phyloP scores from a whole-genome alignment of 305 asterid genomes.

The Caryopteris hybrid region DNA sequence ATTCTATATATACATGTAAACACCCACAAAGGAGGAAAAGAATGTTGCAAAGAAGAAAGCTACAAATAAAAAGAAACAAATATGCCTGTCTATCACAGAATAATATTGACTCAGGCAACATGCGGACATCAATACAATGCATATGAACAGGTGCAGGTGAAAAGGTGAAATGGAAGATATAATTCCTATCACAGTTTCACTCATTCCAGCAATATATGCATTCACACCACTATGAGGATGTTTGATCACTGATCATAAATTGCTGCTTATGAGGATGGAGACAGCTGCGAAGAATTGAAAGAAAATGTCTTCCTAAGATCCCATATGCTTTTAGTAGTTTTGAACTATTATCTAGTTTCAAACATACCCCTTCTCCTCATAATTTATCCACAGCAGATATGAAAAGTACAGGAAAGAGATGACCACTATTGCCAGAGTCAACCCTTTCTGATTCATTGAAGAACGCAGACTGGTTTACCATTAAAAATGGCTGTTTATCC shows the following conservation, averaged over 20 bases:
- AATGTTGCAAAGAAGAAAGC: neutral
- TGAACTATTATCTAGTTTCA: neutral
- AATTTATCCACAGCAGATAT: no score
- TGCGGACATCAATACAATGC: neutral
- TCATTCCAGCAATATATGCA: neutral
- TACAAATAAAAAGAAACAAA: neutral
- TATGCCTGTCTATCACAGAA: neutral
- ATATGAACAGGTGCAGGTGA: neutral
- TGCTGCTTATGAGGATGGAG: neutral
- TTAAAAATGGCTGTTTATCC: neutral
- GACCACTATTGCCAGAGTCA: constrained; percentile 1
- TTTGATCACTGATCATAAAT: neutral
- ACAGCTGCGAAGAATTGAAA: neutral
- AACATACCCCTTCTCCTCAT: neutral
- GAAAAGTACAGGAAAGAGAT: no score
- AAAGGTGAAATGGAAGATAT: neutral
- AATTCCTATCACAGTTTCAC: neutral
- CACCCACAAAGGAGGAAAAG: neutral
- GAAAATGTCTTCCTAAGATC: neutral
- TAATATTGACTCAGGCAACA: neutral
- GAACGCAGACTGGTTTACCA: neutral
- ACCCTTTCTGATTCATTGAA: neutral
- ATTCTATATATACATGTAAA: neutral
- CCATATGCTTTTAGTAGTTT: neutral
- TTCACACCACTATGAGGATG: neutral